Conservation (phyloP, 495 filamentous ascomycete species). For the Apiosordaria backusii region DNA sequence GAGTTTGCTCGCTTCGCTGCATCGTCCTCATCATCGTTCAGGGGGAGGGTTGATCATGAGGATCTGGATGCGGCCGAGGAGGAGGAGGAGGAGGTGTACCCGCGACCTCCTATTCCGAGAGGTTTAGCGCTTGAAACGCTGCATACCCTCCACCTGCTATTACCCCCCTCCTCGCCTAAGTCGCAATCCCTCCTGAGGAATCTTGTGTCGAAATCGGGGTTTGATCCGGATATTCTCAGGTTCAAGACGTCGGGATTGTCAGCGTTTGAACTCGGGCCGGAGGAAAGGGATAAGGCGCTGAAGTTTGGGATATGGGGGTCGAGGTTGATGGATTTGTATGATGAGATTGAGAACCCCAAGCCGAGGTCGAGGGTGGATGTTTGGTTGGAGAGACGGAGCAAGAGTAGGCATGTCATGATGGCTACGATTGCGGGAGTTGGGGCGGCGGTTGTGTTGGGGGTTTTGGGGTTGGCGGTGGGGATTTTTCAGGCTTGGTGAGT, state of each 20-base stretch:
- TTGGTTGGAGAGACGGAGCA: slow-evolving; percentile 40
- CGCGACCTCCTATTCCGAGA: slow-evolving; percentile 29
- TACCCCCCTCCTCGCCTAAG: slow-evolving; percentile 30
- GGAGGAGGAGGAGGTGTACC: neutral
- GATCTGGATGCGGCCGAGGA: too few species aligned
- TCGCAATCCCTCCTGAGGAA: slow-evolving; percentile 32
- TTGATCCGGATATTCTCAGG: slow-evolving; percentile 29
- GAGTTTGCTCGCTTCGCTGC: slow-evolving; percentile 29
- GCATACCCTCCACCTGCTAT: slow-evolving; percentile 36
- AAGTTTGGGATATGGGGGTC: slow-evolving; percentile 33
- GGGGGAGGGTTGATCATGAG: neutral
- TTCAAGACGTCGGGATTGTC: slow-evolving; percentile 8
- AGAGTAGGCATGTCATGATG: slow-evolving; percentile 40
- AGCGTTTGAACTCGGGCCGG: slow-evolving; percentile 1
- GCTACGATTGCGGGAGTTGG: slow-evolving; percentile 37
- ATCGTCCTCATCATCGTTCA: neutral
- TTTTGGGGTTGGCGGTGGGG: slow-evolving; percentile 25
- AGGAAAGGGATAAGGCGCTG: slow-evolving; percentile 23
- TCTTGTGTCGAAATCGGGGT: slow-evolving; percentile 30
- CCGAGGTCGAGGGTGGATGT: slow-evolving; percentile 33
- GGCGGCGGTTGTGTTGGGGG: slow-evolving; percentile 30
- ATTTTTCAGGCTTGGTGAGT: slow-evolving; percentile 30
- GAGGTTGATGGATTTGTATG: slow-evolving; percentile 36
- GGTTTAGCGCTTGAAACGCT: slow-evolving; percentile 37
- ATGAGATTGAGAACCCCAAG: slow-evolving; percentile 39